phyloP scores from a whole-genome alignment of 306 rosid species.

The Cicer arietinum region DNA sequence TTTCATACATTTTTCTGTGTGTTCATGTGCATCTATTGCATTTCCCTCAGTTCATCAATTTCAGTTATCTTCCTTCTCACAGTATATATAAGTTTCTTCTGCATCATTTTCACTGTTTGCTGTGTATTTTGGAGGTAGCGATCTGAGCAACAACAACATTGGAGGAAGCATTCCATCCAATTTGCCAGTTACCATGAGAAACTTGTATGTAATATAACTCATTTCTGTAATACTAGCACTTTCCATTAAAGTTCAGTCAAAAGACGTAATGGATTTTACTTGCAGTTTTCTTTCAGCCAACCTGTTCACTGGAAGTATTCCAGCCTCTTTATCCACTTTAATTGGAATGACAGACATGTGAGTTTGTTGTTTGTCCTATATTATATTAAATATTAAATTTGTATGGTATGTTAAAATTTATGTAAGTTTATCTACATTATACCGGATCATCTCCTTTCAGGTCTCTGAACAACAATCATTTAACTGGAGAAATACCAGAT shows the following conservation, averaged over 20 bases:
- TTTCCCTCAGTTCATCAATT: slow-evolving; percentile 30
- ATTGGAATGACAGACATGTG: slow-evolving; percentile 76
- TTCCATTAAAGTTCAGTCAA: slow-evolving; percentile 42
- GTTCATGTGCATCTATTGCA: slow-evolving; percentile 12
- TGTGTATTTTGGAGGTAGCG: slow-evolving; percentile 62
- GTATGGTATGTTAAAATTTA: slow-evolving; percentile 14
- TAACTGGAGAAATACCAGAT: slow-evolving; percentile 89
- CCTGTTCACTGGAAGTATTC: slow-evolving; percentile 85
- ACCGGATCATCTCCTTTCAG: slow-evolving; percentile 62
- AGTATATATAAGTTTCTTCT: slow-evolving; percentile 1
- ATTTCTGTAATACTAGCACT: slow-evolving; percentile 34
- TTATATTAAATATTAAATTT: slow-evolving; percentile 6
- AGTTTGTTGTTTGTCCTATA: slow-evolving; percentile 46
- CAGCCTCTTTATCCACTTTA: slow-evolving; percentile 71
- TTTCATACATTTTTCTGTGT: slow-evolving; percentile 8
- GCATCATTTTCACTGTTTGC: slow-evolving; percentile 36
- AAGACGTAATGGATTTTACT: slow-evolving; percentile 53
- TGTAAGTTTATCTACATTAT: slow-evolving; percentile 34
- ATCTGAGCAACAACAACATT: slow-evolving; percentile 89
- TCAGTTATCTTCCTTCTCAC: slow-evolving; percentile 23
- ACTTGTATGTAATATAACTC: slow-evolving; percentile 63
- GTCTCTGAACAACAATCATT: slow-evolving; percentile 79
- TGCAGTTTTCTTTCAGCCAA: slow-evolving; percentile 96
- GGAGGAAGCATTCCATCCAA: slow-evolving; percentile 90
- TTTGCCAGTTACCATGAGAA: slow-evolving; percentile 79